Evolutionary conservation across 176 grass and related monocot genomes (phyloP).

Genomic region (Thinopyrum elongatum): DNA sequence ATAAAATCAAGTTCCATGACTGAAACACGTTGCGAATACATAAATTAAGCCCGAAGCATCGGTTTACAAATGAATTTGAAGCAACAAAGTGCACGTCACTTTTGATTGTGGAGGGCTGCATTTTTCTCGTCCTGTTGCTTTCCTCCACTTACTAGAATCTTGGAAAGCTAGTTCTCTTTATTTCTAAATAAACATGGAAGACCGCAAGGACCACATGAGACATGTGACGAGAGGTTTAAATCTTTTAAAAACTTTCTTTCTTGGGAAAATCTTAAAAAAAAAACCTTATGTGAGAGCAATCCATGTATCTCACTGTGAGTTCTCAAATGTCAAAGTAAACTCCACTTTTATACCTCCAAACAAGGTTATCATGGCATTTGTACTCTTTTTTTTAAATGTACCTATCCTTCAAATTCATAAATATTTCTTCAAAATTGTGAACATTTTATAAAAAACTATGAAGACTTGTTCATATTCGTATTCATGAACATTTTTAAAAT

Average conservation of each 20-base stretch:
- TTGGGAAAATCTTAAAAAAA: too few species aligned
- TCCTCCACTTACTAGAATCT: constrained; percentile 30
- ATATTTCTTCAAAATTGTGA: too few species aligned
- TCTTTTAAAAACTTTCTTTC: too few species aligned
- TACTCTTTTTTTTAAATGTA: too few species aligned
- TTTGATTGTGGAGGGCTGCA: constrained; percentile 7
- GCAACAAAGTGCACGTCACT: neutral
- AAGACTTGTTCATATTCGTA: too few species aligned
- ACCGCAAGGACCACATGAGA: neutral
- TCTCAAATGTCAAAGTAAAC: neutral
- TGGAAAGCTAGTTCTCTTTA: constrained; percentile 5
- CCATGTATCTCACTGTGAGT: neutral
- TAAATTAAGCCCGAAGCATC: neutral
- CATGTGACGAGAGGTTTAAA: neutral
- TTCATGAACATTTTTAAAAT: too few species aligned
- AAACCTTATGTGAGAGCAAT: neutral
- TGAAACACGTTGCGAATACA: constrained; percentile 20
- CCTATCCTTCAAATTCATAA: too few species aligned
- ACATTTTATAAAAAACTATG: too few species aligned
- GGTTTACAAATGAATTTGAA: neutral
- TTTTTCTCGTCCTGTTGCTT: constrained; percentile 24
- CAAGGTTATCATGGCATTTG: too few species aligned
- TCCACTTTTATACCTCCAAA: neutral
- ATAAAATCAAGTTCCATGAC: neutral
- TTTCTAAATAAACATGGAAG: neutral